phyloP scores from a whole-genome alignment of 2,329 filamentous ascomycete species.

The Talaromyces sp. region DNA sequence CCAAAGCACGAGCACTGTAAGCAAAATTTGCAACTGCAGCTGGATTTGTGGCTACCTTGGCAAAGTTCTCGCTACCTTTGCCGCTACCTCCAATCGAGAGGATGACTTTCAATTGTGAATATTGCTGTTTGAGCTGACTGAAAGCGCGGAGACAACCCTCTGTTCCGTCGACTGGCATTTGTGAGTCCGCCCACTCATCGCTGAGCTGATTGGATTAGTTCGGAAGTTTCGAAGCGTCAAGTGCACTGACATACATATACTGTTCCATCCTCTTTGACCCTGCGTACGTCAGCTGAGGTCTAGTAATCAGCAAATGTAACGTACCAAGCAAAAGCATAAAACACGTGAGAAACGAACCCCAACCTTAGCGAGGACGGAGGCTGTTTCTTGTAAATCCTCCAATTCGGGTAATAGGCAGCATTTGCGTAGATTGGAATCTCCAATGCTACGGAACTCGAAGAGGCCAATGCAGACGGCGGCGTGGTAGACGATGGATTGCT shows the following conservation, averaged over 20 bases:
- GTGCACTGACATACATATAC: conserved; percentile 63
- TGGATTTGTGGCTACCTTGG: conserved; percentile 60
- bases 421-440: conserved; percentile 53
- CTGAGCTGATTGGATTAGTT: conserved; percentile 55
- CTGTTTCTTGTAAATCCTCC: conserved; percentile 67
- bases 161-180: conserved; percentile 67
- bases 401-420: conserved; percentile 81
- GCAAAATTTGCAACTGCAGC: conserved; percentile 66
- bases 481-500: conserved; percentile 17
- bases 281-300: conserved; percentile 30
- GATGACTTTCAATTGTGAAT: conserved; percentile 69
- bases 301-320: not conserved
- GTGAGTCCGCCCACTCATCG: conserved; percentile 72
- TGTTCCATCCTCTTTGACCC: conserved; percentile 65
- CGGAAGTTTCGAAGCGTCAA: not conserved
- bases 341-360: conserved; percentile 73
- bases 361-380: conserved; percentile 71
- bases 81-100: conserved; percentile 70
- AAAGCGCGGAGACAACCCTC: conserved; percentile 70
- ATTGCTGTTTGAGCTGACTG: conserved; percentile 66
- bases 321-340: conserved; percentile 74
- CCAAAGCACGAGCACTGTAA: conserved; percentile 60
- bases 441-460: conserved; percentile 23
- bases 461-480: conserved; percentile 23
- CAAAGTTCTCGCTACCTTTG: conserved; percentile 63